phyloP scores from a whole-genome alignment of 441 rosid species.

The Cnidoscolus chayamansa region DNA sequence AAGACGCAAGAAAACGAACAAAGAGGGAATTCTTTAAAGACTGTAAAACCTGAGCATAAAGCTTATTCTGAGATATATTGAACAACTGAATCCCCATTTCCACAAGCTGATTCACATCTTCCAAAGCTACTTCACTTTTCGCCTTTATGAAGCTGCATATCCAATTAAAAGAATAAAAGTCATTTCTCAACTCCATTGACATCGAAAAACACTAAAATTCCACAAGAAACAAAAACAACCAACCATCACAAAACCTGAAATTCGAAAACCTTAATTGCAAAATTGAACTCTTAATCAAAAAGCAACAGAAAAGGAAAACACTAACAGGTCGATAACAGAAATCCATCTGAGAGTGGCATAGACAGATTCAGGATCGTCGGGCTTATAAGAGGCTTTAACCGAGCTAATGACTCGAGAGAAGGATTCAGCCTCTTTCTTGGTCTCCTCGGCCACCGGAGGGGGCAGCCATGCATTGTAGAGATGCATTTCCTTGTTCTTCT shows the following conservation, averaged over 20 bases:
- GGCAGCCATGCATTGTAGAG: constrained; percentile 96
- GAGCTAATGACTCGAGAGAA: constrained; percentile 65
- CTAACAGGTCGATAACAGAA: constrained; percentile 84
- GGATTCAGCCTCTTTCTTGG: constrained; percentile 74
- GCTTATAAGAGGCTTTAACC: constrained; percentile 55
- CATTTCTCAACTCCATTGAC: background rate
- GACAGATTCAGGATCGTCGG: constrained; percentile 86
- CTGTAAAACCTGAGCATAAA: constrained; percentile 77
- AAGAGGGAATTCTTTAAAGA: constrained; percentile 1
- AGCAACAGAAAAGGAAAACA: constrained; percentile 18
- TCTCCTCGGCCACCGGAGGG: constrained; percentile 84
- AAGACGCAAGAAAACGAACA: constrained; percentile 16
- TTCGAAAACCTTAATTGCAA: background rate
- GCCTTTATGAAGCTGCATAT: constrained; percentile 78
- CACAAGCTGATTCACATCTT: constrained; percentile 68
- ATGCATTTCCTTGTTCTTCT: constrained; percentile 50
- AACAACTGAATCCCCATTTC: constrained; percentile 73
- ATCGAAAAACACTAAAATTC: background rate
- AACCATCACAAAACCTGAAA: background rate
- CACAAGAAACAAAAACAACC: background rate
- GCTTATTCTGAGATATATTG: constrained; percentile 63
- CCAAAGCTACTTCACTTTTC: constrained; percentile 77
- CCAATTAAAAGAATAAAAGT: background rate
- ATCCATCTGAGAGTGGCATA: constrained; percentile 89
- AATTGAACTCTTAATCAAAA: background rate